These are phyloP conservation scores for Limtongia smithiae DNA, from an alignment of 805 yeast species.

Conservation along the genomic window DNA sequence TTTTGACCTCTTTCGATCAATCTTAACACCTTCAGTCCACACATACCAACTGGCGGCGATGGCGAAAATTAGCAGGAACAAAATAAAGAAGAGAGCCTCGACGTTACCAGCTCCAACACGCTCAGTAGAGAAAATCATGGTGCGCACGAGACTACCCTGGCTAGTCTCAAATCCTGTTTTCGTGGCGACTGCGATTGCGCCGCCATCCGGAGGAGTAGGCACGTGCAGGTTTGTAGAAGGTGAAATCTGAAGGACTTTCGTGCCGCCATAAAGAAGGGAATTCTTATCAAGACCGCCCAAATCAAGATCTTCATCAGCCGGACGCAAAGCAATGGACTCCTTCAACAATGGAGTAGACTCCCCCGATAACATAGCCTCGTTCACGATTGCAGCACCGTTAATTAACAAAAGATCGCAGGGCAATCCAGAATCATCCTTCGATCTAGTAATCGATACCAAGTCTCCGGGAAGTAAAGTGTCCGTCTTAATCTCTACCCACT, in stretches of 20 bases:
- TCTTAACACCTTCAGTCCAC: conserved; percentile 94
- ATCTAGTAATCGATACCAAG: conserved; percentile 59
- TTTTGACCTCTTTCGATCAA: conserved; percentile 94
- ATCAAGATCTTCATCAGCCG: conserved; percentile 61
- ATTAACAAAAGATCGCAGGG: conserved; percentile 88
- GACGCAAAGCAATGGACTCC: conserved; percentile 84
- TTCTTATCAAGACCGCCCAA: conserved; percentile 84
- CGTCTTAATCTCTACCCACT: conserved; percentile 70
- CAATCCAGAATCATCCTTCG: conserved; percentile 84
- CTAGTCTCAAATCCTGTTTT: conserved; percentile 98
- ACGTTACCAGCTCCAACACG: conserved; percentile 93
- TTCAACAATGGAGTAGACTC: conserved; percentile 96
- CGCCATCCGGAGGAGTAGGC: conserved; percentile 78
- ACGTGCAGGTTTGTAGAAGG: conserved; percentile 43
- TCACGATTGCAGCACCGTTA: conserved; percentile 91
- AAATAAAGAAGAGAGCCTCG: conserved; percentile 88
- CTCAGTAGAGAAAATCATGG: conserved; percentile 95
- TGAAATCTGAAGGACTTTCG: conserved; percentile 82
- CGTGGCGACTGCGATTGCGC: conserved; percentile 84
- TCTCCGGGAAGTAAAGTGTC: conserved; percentile 87
- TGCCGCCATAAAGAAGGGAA: conserved; percentile 89
- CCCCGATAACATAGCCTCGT: conserved; percentile 98
- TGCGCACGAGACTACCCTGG: conserved; percentile 95
- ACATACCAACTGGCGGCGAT: conserved; percentile 96
- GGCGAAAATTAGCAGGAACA: conserved; percentile 86